Percentiles rank a stretch among this genome's conserved stretches.
Conservation (phyloP, 441 rosid species). For the Geranium incanum region DNA sequence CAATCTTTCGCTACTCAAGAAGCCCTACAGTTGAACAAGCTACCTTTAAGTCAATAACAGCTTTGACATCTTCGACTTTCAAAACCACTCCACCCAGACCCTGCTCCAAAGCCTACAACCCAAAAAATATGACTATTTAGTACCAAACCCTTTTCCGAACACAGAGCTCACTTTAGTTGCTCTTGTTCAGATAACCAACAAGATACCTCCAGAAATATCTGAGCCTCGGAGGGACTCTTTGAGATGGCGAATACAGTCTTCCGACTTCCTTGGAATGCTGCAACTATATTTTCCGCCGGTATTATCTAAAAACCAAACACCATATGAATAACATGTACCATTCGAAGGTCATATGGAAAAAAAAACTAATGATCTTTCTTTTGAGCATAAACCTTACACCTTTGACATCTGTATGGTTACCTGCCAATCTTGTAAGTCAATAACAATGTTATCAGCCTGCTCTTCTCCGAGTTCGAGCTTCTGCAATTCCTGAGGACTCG, state of each 20-base stretch:
- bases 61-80: slow-evolving; percentile 48
- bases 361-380: background rate
- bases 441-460: slow-evolving; percentile 38
- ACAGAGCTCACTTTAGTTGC: background rate
- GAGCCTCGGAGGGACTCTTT: slow-evolving; percentile 53
- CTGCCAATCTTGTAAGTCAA: slow-evolving; percentile 75
- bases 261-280: slow-evolving; percentile 64
- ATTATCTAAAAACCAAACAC: slow-evolving; percentile 41
- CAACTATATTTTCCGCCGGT: slow-evolving; percentile 82
- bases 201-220: slow-evolving; percentile 63
- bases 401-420: slow-evolving; percentile 23
- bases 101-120: slow-evolving; percentile 65
- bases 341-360: background rate
- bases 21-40: slow-evolving; percentile 9
- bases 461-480: slow-evolving; percentile 44
- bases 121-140: slow-evolving; percentile 4
- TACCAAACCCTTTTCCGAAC: background rate
- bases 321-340: background rate
- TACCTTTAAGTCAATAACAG: slow-evolving; percentile 69
- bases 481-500: slow-evolving; percentile 52
- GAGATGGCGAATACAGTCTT: slow-evolving; percentile 68
- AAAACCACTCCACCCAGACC: slow-evolving; percentile 74
- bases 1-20: slow-evolving; percentile 14
- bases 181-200: background rate
- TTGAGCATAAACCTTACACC: background rate